These are phyloP conservation scores for Sphagnum magellanicum DNA, from an alignment of 228 moss, liverwort and hornwort species.

Conservation along the genomic window DNA sequence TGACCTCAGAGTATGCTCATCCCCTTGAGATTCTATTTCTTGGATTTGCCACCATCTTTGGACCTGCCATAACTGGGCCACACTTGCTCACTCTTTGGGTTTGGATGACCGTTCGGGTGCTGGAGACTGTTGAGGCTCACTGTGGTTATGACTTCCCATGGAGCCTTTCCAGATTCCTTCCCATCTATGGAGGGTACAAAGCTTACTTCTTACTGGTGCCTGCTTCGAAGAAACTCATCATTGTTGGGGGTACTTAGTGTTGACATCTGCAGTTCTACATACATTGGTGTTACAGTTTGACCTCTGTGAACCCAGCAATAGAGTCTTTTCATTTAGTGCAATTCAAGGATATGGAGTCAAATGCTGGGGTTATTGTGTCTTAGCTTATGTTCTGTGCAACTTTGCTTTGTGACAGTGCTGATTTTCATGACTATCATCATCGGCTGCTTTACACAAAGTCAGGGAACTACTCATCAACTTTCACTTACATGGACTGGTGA, in stretches of 20 bases:
- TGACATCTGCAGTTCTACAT: no score
- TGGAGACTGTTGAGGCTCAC: constrained; percentile 97
- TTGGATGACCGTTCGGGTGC: constrained; percentile 96
- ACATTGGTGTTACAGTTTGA: no score
- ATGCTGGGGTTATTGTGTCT: no score
- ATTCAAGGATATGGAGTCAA: no score
- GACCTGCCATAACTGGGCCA: constrained; percentile 95
- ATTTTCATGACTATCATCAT: constrained; percentile 76
- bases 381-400: no score
- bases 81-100: constrained; percentile 94
- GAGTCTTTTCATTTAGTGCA: no score
- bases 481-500: constrained; percentile 88
- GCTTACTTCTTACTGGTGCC: no score
- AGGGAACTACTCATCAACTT: constrained; percentile 72
- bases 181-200: constrained; percentile 69
- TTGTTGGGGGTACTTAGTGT: no score
- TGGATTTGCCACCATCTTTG: constrained; percentile 96
- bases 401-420: constrained; percentile 18
- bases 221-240: no score
- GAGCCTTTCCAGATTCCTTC: constrained; percentile 96
- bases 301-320: no score
- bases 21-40: constrained; percentile 94
- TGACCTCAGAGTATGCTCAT: constrained; percentile 99
- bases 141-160: constrained; percentile 99
- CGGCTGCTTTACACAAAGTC: constrained; percentile 64